Evolutionary conservation across 108 stramenopile species (phyloP).

Genomic region (Thalassiosira profunda): DNA sequence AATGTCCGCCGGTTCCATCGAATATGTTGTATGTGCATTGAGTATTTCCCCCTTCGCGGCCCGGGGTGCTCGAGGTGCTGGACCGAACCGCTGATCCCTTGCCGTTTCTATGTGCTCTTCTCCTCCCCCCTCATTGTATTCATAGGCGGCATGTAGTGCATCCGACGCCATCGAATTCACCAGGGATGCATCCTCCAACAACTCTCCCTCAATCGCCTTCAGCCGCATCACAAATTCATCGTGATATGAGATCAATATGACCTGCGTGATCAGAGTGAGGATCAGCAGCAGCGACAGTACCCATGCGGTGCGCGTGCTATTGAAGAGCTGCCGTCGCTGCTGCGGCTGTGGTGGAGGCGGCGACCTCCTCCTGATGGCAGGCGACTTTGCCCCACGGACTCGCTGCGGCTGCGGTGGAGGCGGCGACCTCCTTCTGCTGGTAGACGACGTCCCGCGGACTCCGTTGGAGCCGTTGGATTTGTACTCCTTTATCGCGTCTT

Average conservation of each 20-base stretch:
- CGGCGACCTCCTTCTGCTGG: no score
- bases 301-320: slow-evolving; percentile 6
- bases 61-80: no score
- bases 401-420: no score
- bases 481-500: no score
- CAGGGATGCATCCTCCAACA: slow-evolving; percentile 7
- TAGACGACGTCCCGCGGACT: no score
- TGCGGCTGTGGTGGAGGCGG: neutral
- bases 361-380: neutral
- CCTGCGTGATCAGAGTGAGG: slow-evolving; percentile 21
- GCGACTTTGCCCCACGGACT: no score
- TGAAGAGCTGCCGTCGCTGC: neutral
- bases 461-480: no score
- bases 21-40: slow-evolving; percentile 12
- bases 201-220: slow-evolving; percentile 9
- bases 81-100: no score
- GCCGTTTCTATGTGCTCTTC: no score
- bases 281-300: slow-evolving; percentile 28
- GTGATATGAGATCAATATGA: slow-evolving; percentile 17
- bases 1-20: slow-evolving; percentile 41
- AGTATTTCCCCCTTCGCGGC: no score
- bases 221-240: slow-evolving; percentile 13
- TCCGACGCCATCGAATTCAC: slow-evolving; percentile 4
- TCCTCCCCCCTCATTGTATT: neutral
- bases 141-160: slow-evolving; percentile 1